Base-by-base conservation (phyloP, 129 eudicot genomes). In the Lactuca sativa region DNA sequence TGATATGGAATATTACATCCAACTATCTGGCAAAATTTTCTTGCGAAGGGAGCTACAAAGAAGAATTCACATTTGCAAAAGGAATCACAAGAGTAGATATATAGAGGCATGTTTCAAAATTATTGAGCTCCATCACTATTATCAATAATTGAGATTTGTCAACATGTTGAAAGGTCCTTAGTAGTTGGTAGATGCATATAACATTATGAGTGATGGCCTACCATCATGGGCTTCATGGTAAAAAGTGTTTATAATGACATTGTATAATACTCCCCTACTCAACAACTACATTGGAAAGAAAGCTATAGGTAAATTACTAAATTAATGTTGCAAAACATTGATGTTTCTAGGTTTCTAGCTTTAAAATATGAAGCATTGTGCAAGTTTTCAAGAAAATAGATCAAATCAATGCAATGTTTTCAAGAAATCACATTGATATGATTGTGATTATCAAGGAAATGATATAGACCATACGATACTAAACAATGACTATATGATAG, bases 401-500 rank as follows among this genome's bases (percentile, higher is more conserved):
- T 30, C 51, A 33, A 51, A 73, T 72, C 68, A 65, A 59, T 17
- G 32, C 5, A 59, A 12, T 16, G 11, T 17, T 64, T 63, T 25
- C 9, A 36, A 6, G 12, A 4, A 78, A 48, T 17, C 40, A 25
- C 63, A 68, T 56, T 25, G 30, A 41, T 58, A 31, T 59, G 59
- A 57, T 55, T 32, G 49, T 59, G 69, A 65, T 38, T n/a, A 65
- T 30, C 74, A 66, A 51, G 69, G 53, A 16, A 43, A 51, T 25
- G 30, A 25, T 25, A 25, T 25, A 0, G 30, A 74, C 49, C 41
- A 55, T 43, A 66, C 56, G 44, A 71, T 72, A 49, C 59, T 10
- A 72, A 47, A 64, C 49, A 78, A 48, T 64, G 77, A 64, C 64
- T 71, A 56, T 71, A 78, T 52, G 31, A 16, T 30, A 66, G 12